Percentiles rank a stretch among this genome's conserved stretches.
Conservation (phyloP, 2,329 filamentous ascomycete species). For the Epichloe gansuensis region DNA sequence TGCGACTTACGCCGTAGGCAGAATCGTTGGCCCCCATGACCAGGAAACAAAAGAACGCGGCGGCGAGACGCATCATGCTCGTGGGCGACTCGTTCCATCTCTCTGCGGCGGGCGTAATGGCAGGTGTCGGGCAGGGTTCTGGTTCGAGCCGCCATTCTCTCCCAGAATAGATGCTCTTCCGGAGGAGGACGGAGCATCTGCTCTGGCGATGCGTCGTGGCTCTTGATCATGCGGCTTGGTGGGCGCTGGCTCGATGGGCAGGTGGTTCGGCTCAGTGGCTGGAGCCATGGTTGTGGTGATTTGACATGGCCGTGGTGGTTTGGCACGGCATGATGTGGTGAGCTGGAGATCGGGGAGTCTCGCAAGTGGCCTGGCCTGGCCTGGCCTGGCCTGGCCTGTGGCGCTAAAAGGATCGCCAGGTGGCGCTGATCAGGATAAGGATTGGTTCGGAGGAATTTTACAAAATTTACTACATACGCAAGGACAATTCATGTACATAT, state of each 20-base stretch:
- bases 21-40: constrained; percentile 48
- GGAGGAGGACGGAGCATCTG: not conserved
- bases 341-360: not conserved
- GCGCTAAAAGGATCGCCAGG: too few relatives aligned
- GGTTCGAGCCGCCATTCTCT: not conserved
- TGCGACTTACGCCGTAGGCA: constrained; percentile 39
- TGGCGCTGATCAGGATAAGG: too few relatives aligned
- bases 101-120: constrained; percentile 14
- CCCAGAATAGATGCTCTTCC: not conserved
- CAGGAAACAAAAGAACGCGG: constrained; percentile 46
- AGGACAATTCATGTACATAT: too few relatives aligned
- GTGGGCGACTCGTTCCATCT: constrained; percentile 36
- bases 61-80: constrained; percentile 35
- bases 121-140: not conserved
- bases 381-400: too few relatives aligned
- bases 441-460: not conserved
- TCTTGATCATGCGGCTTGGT: not conserved
- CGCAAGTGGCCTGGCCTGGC: not conserved
- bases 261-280: not conserved
- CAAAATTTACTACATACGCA: too few relatives aligned
- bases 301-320: too few relatives aligned
- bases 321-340: not conserved
- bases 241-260: not conserved
- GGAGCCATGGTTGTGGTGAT: not conserved
- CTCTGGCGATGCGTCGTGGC: not conserved